These are phyloP conservation scores for Pistacia integerrima DNA, from an alignment of 345 rosid species.

Conservation along the genomic window DNA sequence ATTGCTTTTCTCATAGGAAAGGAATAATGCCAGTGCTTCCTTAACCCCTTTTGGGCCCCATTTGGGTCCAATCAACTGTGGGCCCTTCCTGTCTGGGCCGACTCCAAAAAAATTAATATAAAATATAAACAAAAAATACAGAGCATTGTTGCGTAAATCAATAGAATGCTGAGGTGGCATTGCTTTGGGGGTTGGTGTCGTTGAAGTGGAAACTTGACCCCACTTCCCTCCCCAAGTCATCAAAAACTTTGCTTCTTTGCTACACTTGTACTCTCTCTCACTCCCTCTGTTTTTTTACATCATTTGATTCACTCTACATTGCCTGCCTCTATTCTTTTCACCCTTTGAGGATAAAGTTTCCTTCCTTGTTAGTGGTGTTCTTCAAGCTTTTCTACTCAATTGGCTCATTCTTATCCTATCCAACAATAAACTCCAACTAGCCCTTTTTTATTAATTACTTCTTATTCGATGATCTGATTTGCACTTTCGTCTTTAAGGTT, in stretches of 20 bases:
- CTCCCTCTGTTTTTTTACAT: neutral
- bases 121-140: neutral
- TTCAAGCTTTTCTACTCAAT: constrained; percentile 20
- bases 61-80: constrained; percentile 41
- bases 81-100: constrained; percentile 47
- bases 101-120: constrained; percentile 11
- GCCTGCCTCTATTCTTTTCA: constrained; percentile 46
- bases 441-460: too few species aligned
- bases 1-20: constrained; percentile 56
- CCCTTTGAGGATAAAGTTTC: constrained; percentile 35
- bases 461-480: too few species aligned
- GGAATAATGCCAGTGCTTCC: constrained; percentile 53
- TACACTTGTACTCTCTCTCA: constrained; percentile 29
- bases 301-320: constrained; percentile 17
- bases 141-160: constrained; percentile 42
- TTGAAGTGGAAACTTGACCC: constrained; percentile 60
- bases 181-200: constrained; percentile 42
- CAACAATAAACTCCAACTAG: too few species aligned
- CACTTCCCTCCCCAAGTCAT: constrained; percentile 18
- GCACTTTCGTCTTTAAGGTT: too few species aligned
- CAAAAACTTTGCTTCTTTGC: constrained; percentile 41
- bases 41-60: constrained; percentile 51
- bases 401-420: neutral
- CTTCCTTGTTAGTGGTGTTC: constrained; percentile 17
- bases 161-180: constrained; percentile 42